A percentile compares a stretch with the other conserved stretches of the same genome.
Evolutionary conservation across 176 grass and related monocot species (phyloP).

Genomic region (Typha latifolia): DNA sequence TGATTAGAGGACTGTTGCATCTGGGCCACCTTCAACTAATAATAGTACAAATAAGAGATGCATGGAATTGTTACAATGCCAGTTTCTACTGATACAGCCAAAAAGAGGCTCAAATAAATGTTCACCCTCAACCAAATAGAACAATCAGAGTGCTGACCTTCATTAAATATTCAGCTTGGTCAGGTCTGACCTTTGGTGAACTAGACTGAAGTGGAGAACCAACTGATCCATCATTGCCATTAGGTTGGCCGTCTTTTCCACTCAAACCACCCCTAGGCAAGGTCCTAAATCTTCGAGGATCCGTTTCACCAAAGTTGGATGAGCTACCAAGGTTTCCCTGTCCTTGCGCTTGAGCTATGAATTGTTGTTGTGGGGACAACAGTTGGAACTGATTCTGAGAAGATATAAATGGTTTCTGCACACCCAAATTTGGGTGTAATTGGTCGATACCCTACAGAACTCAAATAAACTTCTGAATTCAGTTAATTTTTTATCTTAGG

Average conservation of each 20-base stretch:
- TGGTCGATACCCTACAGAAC: constrained; percentile 59
- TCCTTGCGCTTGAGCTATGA: constrained; percentile 70
- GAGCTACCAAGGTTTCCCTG: constrained; percentile 33
- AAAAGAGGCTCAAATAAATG: too few relatives aligned
- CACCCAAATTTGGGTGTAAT: constrained; percentile 64
- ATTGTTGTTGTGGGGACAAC: constrained; percentile 60
- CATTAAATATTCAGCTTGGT: constrained; percentile 50
- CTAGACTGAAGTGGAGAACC: constrained; percentile 68
- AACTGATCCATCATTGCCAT: constrained; percentile 53
- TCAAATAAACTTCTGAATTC: background rate
- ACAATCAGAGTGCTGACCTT: constrained; percentile 33
- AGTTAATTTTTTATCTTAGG: background rate
- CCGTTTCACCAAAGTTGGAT: constrained; percentile 31
- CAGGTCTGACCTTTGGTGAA: constrained; percentile 63
- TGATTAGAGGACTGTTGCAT: constrained; percentile 81
- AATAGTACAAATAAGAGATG: constrained; percentile 12
- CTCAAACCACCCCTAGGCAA: constrained; percentile 46
- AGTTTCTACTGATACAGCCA: background rate
- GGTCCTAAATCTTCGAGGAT: constrained; percentile 34
- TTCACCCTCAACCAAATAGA: background rate
- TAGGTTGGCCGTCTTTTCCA: constrained; percentile 39
- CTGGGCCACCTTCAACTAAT: constrained; percentile 65
- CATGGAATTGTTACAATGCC: background rate
- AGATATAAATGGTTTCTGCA: constrained; percentile 67
- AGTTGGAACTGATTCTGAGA: constrained; percentile 89